Percentiles rank a stretch among this genome's conserved stretches.
These are phyloP conservation scores for Trametes maxima DNA, from an alignment of 768 basidiomycete genomes.

Conservation along the genomic window DNA sequence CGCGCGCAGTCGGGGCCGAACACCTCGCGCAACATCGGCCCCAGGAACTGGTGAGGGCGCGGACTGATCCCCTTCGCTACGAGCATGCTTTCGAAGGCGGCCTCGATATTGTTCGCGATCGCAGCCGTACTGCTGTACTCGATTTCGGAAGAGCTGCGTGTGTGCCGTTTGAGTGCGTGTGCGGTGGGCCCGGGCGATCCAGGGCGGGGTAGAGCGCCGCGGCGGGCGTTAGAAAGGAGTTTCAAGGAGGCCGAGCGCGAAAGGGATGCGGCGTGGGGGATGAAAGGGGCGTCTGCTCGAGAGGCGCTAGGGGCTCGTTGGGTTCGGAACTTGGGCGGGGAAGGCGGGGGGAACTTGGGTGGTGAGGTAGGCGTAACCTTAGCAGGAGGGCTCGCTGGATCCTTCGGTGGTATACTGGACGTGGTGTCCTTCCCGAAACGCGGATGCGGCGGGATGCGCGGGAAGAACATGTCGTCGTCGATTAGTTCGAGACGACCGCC, in stretches of 20 bases:
- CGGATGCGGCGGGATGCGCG: slow-evolving; percentile 42
- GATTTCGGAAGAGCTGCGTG: slow-evolving; percentile 22
- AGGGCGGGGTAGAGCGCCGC: not conserved
- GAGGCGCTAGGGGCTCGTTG: slow-evolving; percentile 3
- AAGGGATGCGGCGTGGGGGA: not conserved
- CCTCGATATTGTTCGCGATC: slow-evolving; percentile 53
- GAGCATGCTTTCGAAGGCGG: slow-evolving; percentile 63
- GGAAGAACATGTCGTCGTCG: slow-evolving; percentile 71
- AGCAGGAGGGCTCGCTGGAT: not conserved
- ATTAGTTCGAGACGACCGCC: slow-evolving; percentile 73
- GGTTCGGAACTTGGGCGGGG: slow-evolving; percentile 2
- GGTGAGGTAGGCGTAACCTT: not conserved
- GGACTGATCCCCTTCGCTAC: slow-evolving; percentile 54
- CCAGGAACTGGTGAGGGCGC: slow-evolving; percentile 53
- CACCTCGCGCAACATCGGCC: slow-evolving; percentile 44
- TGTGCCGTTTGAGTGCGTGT: not conserved
- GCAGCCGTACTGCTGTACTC: slow-evolving; percentile 46
- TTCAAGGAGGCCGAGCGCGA: not conserved
- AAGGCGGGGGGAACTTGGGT: slow-evolving; percentile 7
- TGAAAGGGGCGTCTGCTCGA: not conserved
- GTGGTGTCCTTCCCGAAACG: not conserved
- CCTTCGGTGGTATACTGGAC: slow-evolving; percentile 25
- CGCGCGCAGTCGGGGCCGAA: slow-evolving; percentile 53
- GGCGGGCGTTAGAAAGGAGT: not conserved
- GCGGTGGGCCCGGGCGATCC: not conserved